A percentile compares a stretch with the other conserved stretches of the same genome.
Evolutionary conservation across 2,329 filamentous ascomycete genomes (phyloP).

Genomic region (Calonectria honghensis): DNA sequence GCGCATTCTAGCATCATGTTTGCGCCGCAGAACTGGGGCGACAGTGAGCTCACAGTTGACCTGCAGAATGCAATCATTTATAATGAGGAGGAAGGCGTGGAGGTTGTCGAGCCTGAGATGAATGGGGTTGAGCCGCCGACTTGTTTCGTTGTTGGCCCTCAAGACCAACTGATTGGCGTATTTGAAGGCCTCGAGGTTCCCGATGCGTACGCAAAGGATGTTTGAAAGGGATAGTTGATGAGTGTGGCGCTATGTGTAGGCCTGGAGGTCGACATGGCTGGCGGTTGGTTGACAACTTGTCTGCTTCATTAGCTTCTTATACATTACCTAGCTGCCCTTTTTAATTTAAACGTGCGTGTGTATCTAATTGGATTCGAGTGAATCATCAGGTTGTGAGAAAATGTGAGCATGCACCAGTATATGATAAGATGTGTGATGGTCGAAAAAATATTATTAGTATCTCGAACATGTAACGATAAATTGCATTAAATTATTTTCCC

Average conservation of each 20-base stretch:
- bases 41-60: slow-evolving; percentile 40
- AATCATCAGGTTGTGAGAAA: not conserved
- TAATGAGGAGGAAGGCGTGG: slow-evolving; percentile 35
- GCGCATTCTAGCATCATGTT: slow-evolving; percentile 64
- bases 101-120: slow-evolving; percentile 36
- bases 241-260: not conserved
- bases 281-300: not conserved
- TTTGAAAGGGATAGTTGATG: not conserved
- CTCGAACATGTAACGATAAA: not conserved
- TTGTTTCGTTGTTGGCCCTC: slow-evolving; percentile 37
- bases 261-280: not conserved
- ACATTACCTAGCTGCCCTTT: not conserved
- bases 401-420: not conserved
- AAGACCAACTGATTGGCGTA: slow-evolving; percentile 42
- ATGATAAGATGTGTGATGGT: too few relatives aligned
- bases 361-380: not conserved
- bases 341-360: not conserved
- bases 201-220: slow-evolving; percentile 20
- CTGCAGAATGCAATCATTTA: slow-evolving; percentile 46
- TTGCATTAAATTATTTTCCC: slow-evolving; percentile 15
- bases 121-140: slow-evolving; percentile 43
- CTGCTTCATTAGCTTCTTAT: not conserved
- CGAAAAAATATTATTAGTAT: not conserved
- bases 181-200: slow-evolving; percentile 35
- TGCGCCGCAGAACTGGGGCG: slow-evolving; percentile 62